Evolutionary conservation across 345 rosid genomes (phyloP).

Genomic region (Mercurialis annua): DNA sequence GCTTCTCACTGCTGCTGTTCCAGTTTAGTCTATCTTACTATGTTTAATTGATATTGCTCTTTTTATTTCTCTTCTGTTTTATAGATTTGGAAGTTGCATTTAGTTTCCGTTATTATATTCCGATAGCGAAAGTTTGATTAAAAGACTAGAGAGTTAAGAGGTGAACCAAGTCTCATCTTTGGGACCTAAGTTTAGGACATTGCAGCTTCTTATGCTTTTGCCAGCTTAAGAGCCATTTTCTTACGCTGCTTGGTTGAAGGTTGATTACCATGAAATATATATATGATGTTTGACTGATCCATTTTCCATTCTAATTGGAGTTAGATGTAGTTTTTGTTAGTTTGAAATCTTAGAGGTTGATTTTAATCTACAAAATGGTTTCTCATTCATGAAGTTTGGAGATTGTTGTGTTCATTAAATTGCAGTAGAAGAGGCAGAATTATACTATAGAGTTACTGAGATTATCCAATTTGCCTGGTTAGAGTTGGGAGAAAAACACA

Average conservation of each 20-base stretch:
- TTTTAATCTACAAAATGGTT: not conserved
- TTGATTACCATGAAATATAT: not conserved
- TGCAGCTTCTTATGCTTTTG: not conserved
- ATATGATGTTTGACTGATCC: not conserved
- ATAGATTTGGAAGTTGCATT: not conserved
- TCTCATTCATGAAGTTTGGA: not conserved
- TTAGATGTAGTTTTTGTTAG: not conserved
- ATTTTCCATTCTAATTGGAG: not conserved
- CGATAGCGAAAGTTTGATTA: not conserved
- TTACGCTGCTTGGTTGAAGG: not conserved
- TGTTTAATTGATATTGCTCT: not conserved
- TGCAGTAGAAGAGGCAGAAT: too few species aligned
- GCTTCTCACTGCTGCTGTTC: not conserved
- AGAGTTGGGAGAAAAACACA: not conserved
- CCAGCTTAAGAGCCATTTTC: not conserved
- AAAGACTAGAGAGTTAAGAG: not conserved
- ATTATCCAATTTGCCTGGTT: not conserved
- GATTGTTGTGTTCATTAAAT: too few species aligned
- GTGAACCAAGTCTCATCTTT: not conserved
- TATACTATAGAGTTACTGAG: too few species aligned
- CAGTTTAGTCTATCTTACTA: not conserved
- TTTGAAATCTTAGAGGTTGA: not conserved
- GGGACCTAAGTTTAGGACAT: not conserved
- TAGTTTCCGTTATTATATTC: not conserved
- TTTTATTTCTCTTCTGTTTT: not conserved